Evolutionary conservation across 192 early-diverging fungal genomes (phyloP).

Genomic region (Chytriomyces sp.): DNA sequence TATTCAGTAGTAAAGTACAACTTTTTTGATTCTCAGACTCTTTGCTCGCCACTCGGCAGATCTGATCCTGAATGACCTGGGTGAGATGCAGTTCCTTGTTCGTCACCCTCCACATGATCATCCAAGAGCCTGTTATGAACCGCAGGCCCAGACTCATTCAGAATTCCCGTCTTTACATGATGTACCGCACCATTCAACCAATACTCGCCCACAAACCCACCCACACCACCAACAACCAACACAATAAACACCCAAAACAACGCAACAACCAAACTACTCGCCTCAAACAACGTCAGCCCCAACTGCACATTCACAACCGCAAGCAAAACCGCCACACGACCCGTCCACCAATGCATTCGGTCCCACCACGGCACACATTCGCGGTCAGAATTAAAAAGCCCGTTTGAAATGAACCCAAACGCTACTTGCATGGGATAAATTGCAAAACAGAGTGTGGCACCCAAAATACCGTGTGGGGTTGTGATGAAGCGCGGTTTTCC

Average conservation of each 20-base stretch:
- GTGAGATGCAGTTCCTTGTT: no score
- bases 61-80: no score
- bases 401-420: slow-evolving; percentile 35
- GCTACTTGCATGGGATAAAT: slow-evolving; percentile 32
- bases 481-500: slow-evolving; percentile 14
- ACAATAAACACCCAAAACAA: slow-evolving; percentile 3
- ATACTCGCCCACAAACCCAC: not conserved
- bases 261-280: not conserved
- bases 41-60: no score
- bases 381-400: slow-evolving; percentile 18
- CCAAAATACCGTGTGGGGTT: slow-evolving; percentile 11
- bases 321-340: slow-evolving; percentile 21
- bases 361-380: slow-evolving; percentile 33
- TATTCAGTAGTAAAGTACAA: no score
- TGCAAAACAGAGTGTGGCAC: slow-evolving; percentile 12
- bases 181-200: not conserved
- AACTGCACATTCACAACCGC: slow-evolving; percentile 35
- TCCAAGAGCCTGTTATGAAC: not conserved
- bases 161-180: not conserved
- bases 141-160: not conserved
- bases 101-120: no score
- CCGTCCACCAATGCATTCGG: slow-evolving; percentile 44
- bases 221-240: not conserved
- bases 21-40: no score
- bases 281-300: slow-evolving; percentile 25